Conservation (phyloP, 768 basidiomycete genomes). For the Hericium rajendrae region DNA sequence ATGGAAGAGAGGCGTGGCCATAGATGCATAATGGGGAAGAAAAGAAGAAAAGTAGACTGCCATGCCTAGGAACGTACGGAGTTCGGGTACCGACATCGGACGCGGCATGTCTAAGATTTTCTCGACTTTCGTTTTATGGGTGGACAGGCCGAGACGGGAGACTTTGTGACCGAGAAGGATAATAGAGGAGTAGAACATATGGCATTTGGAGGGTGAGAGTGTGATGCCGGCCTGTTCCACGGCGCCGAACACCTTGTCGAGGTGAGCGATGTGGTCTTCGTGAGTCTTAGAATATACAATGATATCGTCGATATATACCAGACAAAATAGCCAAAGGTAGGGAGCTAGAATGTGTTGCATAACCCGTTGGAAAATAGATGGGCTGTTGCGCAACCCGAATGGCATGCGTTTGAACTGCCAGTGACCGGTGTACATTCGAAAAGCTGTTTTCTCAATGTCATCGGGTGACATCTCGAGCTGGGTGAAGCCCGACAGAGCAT, state of each 20-base stretch:
- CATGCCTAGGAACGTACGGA: slow-evolving; percentile 26
- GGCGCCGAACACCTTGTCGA: slow-evolving; percentile 23
- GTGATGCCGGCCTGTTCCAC: slow-evolving; percentile 16
- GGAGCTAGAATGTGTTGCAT: slow-evolving; percentile 19
- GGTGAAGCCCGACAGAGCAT: slow-evolving; percentile 13
- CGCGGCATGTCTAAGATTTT: too few species aligned
- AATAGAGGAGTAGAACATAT: slow-evolving; percentile 3
- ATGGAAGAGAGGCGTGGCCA: slow-evolving; percentile 25
- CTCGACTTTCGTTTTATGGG: too few species aligned
- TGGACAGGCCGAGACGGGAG: too few species aligned
- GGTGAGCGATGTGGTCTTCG: too few species aligned
- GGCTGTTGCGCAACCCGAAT: slow-evolving; percentile 23
- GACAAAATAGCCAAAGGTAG: too few species aligned
- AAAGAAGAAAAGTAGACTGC: slow-evolving; percentile 28
- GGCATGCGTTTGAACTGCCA: slow-evolving; percentile 34
- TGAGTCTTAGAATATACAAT: too few species aligned
- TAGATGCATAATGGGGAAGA: slow-evolving; percentile 26
- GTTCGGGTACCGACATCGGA: background rate
- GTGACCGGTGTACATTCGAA: slow-evolving; percentile 29
- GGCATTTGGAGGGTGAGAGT: slow-evolving; percentile 21
- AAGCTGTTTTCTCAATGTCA: slow-evolving; percentile 28
- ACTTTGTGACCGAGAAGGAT: too few species aligned
- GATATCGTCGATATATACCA: too few species aligned
- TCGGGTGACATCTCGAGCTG: slow-evolving; percentile 31
- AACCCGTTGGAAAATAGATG: slow-evolving; percentile 31